phyloP scores from a whole-genome alignment of 352 stramenopile genomes.

The Thalassiosira delicatula region DNA sequence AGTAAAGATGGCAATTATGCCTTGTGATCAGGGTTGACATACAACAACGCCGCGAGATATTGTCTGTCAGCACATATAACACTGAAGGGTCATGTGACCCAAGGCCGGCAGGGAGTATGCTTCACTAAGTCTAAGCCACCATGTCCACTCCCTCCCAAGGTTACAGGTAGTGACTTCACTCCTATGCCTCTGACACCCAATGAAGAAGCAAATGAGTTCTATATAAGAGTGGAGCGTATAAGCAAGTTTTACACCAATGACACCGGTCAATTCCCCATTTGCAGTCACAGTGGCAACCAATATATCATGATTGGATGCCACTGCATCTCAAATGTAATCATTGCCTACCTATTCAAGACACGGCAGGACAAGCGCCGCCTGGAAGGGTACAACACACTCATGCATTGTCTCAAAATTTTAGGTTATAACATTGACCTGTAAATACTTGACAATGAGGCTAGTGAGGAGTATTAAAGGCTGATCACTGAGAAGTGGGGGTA shows the following conservation, averaged over 20 bases:
- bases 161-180: too few species aligned
- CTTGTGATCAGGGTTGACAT: not conserved
- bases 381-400: not conserved
- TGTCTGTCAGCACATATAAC: conserved; percentile 1
- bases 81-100: conserved; percentile 5
- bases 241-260: conserved; percentile 52
- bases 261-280: conserved; percentile 49
- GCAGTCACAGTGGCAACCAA: conserved; percentile 48
- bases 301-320: conserved; percentile 7
- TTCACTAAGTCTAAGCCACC: too few species aligned
- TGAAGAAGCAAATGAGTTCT: not conserved
- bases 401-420: not conserved
- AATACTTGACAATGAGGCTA: too few species aligned
- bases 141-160: too few species aligned
- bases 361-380: not conserved
- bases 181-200: too few species aligned
- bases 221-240: not conserved
- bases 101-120: too few species aligned
- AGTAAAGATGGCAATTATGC: conserved; percentile 12
- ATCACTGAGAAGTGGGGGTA: not conserved
- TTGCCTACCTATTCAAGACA: not conserved
- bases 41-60: not conserved
- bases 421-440: too few species aligned
- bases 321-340: not conserved
- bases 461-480: not conserved